Evolutionary conservation across 495 filamentous ascomycete genomes (phyloP).

Genomic region (Hyaloscypha hepaticicola): DNA sequence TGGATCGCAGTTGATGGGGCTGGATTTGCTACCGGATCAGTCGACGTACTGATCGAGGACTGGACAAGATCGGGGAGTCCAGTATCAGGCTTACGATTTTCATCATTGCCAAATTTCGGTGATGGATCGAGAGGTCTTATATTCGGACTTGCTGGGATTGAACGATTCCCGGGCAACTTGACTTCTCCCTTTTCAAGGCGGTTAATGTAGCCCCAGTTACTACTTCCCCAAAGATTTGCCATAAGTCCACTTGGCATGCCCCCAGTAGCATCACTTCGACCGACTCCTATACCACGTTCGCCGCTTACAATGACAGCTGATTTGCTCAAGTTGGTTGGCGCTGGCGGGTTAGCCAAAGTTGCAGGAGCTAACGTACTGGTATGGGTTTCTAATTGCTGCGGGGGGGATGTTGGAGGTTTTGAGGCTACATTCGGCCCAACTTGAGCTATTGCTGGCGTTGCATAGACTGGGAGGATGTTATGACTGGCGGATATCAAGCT

Average conservation of each 20-base stretch:
- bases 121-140: conserved; percentile 25
- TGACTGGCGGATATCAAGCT: conserved; percentile 86
- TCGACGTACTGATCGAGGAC: conserved; percentile 21
- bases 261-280: conserved; percentile 59
- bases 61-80: conserved; percentile 14
- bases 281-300: conserved; percentile 64
- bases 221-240: conserved; percentile 91
- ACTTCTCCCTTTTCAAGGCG: conserved; percentile 30
- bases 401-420: conserved; percentile 19
- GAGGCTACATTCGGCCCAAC: conserved; percentile 22
- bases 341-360: conserved; percentile 82
- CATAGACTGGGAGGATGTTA: conserved; percentile 64
- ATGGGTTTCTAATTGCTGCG: conserved; percentile 30
- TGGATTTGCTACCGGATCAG: conserved; percentile 18
- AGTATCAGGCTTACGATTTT: conserved; percentile 28
- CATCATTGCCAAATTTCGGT: conserved; percentile 20
- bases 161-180: conserved; percentile 15
- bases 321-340: conserved; percentile 84
- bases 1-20: conserved; percentile 42
- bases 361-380: conserved; percentile 68
- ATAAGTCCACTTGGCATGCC: conserved; percentile 79
- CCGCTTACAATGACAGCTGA: conserved; percentile 78
- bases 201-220: conserved; percentile 77
- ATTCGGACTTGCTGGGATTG: conserved; percentile 24
- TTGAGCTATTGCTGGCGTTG: conserved; percentile 33